Evolutionary conservation across 805 yeast species (phyloP).

Genomic region (Ogataea pignaliae): DNA sequence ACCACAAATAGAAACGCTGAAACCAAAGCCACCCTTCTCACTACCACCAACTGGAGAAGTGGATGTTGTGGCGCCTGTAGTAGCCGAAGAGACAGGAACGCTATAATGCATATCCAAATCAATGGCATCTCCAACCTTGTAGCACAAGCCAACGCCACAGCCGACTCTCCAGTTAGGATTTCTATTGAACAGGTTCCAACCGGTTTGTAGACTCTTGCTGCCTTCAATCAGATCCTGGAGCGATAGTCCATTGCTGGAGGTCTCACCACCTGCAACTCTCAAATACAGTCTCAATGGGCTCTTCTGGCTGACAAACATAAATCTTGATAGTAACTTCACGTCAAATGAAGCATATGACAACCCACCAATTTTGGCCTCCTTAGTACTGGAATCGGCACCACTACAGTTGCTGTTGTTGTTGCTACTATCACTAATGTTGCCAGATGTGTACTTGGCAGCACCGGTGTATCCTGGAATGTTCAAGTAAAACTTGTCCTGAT

Average conservation of each 20-base stretch:
- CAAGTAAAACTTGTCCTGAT: slow-evolving; percentile 75
- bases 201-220: slow-evolving; percentile 5
- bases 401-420: neutral
- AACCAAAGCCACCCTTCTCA: slow-evolving; percentile 50
- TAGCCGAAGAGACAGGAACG: slow-evolving; percentile 50
- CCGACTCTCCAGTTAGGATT: slow-evolving; percentile 11
- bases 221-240: slow-evolving; percentile 12
- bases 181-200: slow-evolving; percentile 37
- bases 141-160: slow-evolving; percentile 53
- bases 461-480: slow-evolving; percentile 30
- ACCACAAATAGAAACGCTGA: slow-evolving; percentile 23
- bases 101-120: slow-evolving; percentile 64
- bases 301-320: slow-evolving; percentile 48
- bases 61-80: slow-evolving; percentile 52
- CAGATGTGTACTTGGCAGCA: neutral
- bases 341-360: slow-evolving; percentile 25
- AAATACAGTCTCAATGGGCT: slow-evolving; percentile 59
- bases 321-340: slow-evolving; percentile 41
- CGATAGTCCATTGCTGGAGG: slow-evolving; percentile 24
- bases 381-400: neutral
- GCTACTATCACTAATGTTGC: neutral
- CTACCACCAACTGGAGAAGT: slow-evolving; percentile 21
- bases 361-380: slow-evolving; percentile 16
- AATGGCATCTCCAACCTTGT: slow-evolving; percentile 56
- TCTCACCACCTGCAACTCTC: slow-evolving; percentile 64